Conservation (phyloP, 805 yeast species). For the Zygoascus biomembranicola region DNA sequence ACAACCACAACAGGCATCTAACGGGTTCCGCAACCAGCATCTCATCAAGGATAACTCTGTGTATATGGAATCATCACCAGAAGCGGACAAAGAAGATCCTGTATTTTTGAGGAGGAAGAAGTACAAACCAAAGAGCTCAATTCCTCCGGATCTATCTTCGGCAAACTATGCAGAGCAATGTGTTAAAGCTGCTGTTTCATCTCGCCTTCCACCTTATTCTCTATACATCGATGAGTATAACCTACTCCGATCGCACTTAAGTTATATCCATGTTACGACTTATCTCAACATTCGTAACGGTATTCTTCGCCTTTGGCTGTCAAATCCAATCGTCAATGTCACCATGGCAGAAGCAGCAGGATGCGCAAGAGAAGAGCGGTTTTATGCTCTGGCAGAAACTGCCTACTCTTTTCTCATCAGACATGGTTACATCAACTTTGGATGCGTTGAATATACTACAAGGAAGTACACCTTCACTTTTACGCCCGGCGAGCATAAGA, state of each 20-base stretch:
- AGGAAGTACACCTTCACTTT: conserved; percentile 13
- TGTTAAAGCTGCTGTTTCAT: conserved; percentile 33
- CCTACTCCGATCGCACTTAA: conserved; percentile 27
- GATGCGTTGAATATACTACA: conserved; percentile 27
- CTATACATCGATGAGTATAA: conserved; percentile 31
- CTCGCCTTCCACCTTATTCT: conserved; percentile 31
- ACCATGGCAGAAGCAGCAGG: conserved; percentile 37
- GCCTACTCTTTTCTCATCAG: conserved; percentile 36
- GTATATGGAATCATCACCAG: neutral
- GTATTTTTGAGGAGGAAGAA: conserved; percentile 8
- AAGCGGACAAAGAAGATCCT: conserved; percentile 6
- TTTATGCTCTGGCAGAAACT: conserved; percentile 33
- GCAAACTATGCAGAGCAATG: conserved; percentile 32
- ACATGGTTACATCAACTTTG: conserved; percentile 36
- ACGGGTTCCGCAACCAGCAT: neutral
- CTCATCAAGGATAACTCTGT: neutral
- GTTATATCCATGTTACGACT: conserved; percentile 33
- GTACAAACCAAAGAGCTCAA: conserved; percentile 32
- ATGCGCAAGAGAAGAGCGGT: conserved; percentile 32
- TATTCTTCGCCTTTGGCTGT: conserved; percentile 34
- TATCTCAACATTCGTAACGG: conserved; percentile 36
- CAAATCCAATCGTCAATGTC: conserved; percentile 35
- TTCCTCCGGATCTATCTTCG: conserved; percentile 30
- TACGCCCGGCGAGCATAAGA: conserved; percentile 20
- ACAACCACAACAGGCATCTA: neutral